Base-by-base conservation (phyloP, 805 yeast species). In the Pichia cabralensis region DNA sequence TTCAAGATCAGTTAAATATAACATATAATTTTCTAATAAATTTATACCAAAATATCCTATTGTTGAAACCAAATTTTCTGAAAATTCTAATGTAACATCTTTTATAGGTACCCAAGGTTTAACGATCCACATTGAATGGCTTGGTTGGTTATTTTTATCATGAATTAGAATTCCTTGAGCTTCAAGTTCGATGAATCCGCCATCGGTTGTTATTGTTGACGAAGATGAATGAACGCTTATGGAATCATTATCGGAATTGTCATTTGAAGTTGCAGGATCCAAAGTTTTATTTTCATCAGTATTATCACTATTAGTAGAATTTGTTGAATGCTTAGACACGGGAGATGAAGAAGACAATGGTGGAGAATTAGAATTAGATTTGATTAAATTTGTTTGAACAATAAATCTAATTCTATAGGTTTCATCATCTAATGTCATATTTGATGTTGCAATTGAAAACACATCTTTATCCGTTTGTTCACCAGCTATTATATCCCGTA, bases 51-150 rank as follows among this genome's bases (percentile, higher is more conserved):
- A 86, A 24, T n/a, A 9, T 0, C 98, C 97, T 6, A 92, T 64
- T 19, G 79, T 69, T 38, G 79, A 74, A n/a, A 77, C 71, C 19
- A 92, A 63, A 16, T 70, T 71, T 9, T 62, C 64, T 0, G 96
- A 94, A 26, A 89, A 59, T 34, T 80, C 79, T 24, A 83, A 62
- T 34, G 75, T 74, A 18, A 79, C 58, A 3, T 69, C 65, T 35
- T 76, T 72, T 3, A 80, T 61, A 25, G 77, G 79, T 3, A 66
- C 61, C 55, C 77, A 80, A 3, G 94, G 94, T 47, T 82, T 79
- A 6, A 92, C 67, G 4, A 89, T 76, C 97, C 97, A 89, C 82
- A 92, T 82, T 1, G 95, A 76, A 54, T 85, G 94, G 0, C 80
- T 65, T 1, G 89, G 88, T 24, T 68, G 52, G 12, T 68, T 63